Conservation (phyloP, 2,329 filamentous ascomycete species). For the Didymella exigua region DNA sequence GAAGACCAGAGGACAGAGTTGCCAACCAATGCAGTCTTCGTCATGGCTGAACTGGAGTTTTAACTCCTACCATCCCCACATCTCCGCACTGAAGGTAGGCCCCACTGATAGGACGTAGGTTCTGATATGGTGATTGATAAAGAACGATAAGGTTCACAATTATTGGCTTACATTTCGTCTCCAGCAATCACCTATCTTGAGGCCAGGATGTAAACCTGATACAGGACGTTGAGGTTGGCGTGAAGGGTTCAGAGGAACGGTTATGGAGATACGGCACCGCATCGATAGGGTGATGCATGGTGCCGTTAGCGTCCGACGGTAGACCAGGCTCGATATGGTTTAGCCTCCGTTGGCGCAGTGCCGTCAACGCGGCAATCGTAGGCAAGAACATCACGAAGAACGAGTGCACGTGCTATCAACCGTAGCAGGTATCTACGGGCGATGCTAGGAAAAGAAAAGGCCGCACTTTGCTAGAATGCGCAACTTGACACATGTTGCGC, state of each 20-base stretch:
- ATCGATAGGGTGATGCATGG: background rate
- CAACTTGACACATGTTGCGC: too few relatives aligned
- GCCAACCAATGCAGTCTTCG: background rate
- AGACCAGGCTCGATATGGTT: background rate
- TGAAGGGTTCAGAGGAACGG: background rate
- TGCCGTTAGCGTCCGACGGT: slow-evolving; percentile 5
- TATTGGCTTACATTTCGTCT: background rate
- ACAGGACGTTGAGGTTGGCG: background rate
- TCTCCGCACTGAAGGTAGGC: background rate
- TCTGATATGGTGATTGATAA: background rate
- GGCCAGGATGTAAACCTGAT: background rate
- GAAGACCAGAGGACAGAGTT: too few relatives aligned
- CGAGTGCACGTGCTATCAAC: background rate
- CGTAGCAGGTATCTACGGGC: background rate
- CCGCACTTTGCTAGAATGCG: too few relatives aligned
- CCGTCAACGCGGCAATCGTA: slow-evolving; percentile 55
- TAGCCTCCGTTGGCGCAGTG: slow-evolving; percentile 49
- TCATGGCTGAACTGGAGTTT: background rate
- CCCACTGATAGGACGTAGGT: background rate
- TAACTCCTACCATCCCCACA: background rate
- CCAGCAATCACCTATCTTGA: background rate
- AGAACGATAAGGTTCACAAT: background rate
- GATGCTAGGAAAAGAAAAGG: too few relatives aligned
- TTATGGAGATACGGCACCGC: background rate
- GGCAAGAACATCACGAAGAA: background rate